Evolutionary conservation across 164 flowering plant genomes (phyloP).

Genomic region (Stephania cephalantha): DNA sequence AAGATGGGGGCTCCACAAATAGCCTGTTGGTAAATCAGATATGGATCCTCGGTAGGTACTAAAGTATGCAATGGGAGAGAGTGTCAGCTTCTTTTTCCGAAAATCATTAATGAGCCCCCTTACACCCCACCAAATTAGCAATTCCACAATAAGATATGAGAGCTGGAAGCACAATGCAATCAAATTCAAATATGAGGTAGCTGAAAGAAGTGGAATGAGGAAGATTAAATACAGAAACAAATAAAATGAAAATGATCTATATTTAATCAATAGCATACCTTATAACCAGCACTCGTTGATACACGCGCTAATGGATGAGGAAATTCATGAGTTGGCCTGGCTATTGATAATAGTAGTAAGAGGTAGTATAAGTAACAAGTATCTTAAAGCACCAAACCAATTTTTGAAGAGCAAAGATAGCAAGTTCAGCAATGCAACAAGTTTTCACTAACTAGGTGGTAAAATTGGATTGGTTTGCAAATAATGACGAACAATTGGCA

Average conservation of each 20-base stretch:
- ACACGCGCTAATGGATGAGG: conserved; percentile 95
- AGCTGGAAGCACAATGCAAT: conserved; percentile 44
- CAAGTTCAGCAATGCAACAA: not conserved
- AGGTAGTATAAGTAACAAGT: conserved; percentile 20
- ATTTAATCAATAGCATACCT: conserved; percentile 46
- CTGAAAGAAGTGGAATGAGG: not conserved
- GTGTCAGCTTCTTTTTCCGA: conserved; percentile 80
- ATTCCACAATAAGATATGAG: conserved; percentile 79
- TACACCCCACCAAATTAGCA: conserved; percentile 91
- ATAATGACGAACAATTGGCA: not conserved
- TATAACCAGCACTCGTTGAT: conserved; percentile 78
- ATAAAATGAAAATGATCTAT: not conserved
- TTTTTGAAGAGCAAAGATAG: not conserved
- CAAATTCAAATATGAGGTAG: conserved; percentile 1
- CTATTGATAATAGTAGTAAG: conserved; percentile 46
- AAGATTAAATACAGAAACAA: not conserved
- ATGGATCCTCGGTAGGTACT: conserved; percentile 82
- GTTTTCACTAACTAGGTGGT: not conserved
- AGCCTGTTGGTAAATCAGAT: conserved; percentile 86
- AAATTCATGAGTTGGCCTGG: conserved; percentile 95
- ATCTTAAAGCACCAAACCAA: conserved; percentile 1
- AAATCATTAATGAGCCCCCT: conserved; percentile 84
- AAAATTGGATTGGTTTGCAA: not conserved
- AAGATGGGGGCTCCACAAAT: conserved; percentile 94
- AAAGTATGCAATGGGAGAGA: conserved; percentile 88